Evolutionary conservation across 768 basidiomycete species (phyloP), one percentile per base, ranked within the genome.

Genomic region (Suillus subluteus): DNA sequence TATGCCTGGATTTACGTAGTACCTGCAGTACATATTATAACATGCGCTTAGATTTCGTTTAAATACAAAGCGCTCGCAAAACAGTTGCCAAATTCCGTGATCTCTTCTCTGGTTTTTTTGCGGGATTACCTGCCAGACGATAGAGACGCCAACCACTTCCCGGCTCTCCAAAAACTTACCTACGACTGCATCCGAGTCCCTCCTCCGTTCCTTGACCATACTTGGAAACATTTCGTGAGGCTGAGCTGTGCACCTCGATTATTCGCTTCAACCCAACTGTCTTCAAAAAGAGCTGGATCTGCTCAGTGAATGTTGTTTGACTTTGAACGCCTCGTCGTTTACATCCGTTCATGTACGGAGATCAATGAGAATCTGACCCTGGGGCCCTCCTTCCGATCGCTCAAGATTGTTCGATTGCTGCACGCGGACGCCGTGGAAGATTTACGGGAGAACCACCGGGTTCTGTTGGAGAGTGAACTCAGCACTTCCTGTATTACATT

Each of bases 111-210:
- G 23, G 67, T 75, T 63, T 75, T 75, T 50, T 46, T 75, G 26
- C 74, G 72, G n/a, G 75, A 75, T 65, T 77, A 75, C 41, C 74
- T 77, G 46, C 75, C 74, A 2, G 67, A 71, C 46, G 63, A 77
- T 43, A 75, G 72, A 46, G 66, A 71, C 40, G 68, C 65, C 46
- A 77, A 77, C 55, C 73, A 70, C 40, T 63, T 76, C 41, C 74
- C 75, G 40, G 72, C 75, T 37, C 74, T 76, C 46, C 71, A 74
- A 43, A 72, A 73, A 48, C 74, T 76, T 38, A 75, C 71, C 13
- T 75, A 77, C n/a, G 75, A 75, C 44, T 75, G 75, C 55, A 75
- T 73, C 26, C 26, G 26, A 26, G 26, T 26, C 30, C 75, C 75
- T 5, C 75, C 72, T 2, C 74, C 74, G 23, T 75, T 75, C 61